These are phyloP conservation scores for Beta macrorhiza DNA, from an alignment of 179 eudicot genomes.

Conservation along the genomic window DNA sequence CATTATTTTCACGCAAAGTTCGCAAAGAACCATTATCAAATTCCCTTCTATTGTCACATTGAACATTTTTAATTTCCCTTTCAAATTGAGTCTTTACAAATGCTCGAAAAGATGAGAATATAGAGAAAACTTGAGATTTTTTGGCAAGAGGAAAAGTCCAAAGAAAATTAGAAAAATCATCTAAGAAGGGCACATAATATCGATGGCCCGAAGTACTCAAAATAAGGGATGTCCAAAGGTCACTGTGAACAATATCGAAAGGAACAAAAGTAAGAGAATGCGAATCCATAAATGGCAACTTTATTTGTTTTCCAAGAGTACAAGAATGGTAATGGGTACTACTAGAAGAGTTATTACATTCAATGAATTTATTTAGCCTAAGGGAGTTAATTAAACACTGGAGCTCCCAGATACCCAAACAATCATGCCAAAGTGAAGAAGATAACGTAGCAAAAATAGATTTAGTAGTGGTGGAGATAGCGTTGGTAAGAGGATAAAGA, in stretches of 20 bases:
- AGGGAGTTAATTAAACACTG: too few relatives aligned
- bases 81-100: neutral
- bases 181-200: neutral
- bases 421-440: too few relatives aligned
- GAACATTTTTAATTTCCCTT: neutral
- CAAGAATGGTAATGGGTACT: neutral
- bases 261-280: neutral
- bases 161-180: neutral
- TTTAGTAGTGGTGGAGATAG: too few relatives aligned
- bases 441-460: too few relatives aligned
- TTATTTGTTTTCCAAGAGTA: neutral
- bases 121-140: neutral
- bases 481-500: too few relatives aligned
- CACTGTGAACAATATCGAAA: neutral
- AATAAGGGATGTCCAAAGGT: neutral
- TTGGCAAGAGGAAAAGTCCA: neutral
- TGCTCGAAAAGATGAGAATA: neutral
- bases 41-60: neutral
- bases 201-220: neutral
- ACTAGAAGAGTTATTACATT: neutral
- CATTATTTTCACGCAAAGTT: neutral
- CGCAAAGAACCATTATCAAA: neutral
- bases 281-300: neutral
- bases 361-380: neutral
- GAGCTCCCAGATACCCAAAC: too few relatives aligned